Conservation (phyloP, 441 rosid genomes). For the Jatropha multifida region DNA sequence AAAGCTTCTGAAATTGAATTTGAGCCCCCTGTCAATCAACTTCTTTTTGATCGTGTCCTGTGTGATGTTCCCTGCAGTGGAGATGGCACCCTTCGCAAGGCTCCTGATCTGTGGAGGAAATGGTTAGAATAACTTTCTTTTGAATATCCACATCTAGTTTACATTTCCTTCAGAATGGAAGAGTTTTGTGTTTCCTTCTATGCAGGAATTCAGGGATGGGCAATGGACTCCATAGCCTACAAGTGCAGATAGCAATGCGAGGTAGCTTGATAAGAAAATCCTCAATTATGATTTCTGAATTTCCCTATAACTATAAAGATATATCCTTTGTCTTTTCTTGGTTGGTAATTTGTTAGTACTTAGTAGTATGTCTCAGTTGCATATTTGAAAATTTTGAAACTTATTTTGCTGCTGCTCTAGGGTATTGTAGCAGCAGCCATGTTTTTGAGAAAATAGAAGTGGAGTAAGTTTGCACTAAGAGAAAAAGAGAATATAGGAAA, state of each 20-base stretch:
- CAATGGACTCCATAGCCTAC: constrained; percentile 87
- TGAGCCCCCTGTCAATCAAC: constrained; percentile 48
- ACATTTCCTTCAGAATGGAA: constrained; percentile 3
- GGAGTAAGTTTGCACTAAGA: not conserved
- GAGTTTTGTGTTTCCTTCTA: constrained; percentile 21
- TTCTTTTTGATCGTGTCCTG: constrained; percentile 83
- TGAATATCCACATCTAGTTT: constrained; percentile 14
- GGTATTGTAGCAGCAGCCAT: not conserved
- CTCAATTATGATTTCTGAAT: not conserved
- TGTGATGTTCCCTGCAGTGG: constrained; percentile 99
- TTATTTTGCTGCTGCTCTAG: not conserved
- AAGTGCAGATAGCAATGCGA: constrained; percentile 88
- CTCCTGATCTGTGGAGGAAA: constrained; percentile 98
- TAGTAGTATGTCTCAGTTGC: constrained; percentile 1
- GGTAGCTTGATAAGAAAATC: constrained; percentile 39
- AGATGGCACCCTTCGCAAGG: constrained; percentile 96
- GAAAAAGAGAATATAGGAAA: not conserved
- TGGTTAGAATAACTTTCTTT: constrained; percentile 44
- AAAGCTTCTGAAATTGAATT: constrained; percentile 45
- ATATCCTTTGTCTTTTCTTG: not conserved
- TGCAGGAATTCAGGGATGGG: constrained; percentile 85
- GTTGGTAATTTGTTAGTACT: not conserved
- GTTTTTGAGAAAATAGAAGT: not conserved
- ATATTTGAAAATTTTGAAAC: not conserved
- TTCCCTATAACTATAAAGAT: not conserved